A percentile compares a stretch with the other conserved stretches of the same genome.
phyloP scores from a whole-genome alignment of 306 rosid genomes.

The Pueraria montana region DNA sequence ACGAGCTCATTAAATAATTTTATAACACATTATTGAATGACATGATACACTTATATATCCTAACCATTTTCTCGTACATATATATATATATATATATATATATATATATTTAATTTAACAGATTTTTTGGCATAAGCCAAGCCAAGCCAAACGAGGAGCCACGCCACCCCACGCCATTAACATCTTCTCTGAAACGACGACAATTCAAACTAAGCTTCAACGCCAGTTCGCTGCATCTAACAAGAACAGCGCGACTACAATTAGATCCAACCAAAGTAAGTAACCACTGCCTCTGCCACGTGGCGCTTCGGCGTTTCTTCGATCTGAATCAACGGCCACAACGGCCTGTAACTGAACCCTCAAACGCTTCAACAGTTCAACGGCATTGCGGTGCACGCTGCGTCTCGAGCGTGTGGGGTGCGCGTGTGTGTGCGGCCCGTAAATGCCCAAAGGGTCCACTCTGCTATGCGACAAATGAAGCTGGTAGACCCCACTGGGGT shows the following conservation, averaged over 20 bases:
- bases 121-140: neutral
- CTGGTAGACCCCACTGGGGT: neutral
- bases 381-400: constrained; percentile 24
- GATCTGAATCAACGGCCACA: constrained; percentile 7
- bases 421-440: neutral
- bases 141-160: neutral
- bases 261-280: neutral
- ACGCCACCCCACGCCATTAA: neutral
- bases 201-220: neutral
- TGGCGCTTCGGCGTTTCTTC: neutral
- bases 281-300: neutral
- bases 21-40: neutral
- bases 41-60: neutral
- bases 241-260: too few species aligned
- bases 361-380: neutral
- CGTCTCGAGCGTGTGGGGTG: constrained; percentile 38
- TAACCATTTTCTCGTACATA: too few species aligned
- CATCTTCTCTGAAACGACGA: neutral
- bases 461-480: neutral
- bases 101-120: too few species aligned
- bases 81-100: too few species aligned
- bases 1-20: neutral
- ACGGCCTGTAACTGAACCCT: neutral
- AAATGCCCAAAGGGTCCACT: neutral
- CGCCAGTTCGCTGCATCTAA: constrained; percentile 39